These are phyloP conservation scores for Phytophthora cryptogea DNA, from an alignment of 352 stramenopile genomes.

Conservation along the genomic window DNA sequence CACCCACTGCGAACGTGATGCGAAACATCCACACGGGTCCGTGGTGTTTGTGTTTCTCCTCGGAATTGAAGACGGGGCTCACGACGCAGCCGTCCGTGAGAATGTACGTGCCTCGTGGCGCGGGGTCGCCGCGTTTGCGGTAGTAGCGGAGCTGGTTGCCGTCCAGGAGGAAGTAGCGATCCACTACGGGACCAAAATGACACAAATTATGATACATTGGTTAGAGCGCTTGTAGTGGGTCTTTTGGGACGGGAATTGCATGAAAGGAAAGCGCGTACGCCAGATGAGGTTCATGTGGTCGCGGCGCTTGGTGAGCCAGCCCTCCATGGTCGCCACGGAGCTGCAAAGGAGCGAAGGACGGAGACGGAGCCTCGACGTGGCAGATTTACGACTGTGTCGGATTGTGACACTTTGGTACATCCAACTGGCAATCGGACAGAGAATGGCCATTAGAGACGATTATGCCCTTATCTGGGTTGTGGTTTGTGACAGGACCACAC, in stretches of 20 bases:
- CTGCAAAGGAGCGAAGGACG: background rate
- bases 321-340: slow-evolving; percentile 60
- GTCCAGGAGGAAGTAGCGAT: slow-evolving; percentile 88
- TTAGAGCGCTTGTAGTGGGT: slow-evolving; percentile 10
- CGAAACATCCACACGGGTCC: slow-evolving; percentile 89
- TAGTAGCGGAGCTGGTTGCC: slow-evolving; percentile 89
- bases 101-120: slow-evolving; percentile 83
- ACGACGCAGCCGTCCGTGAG: slow-evolving; percentile 83
- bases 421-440: slow-evolving; percentile 14
- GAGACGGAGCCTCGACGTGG: slow-evolving; percentile 3
- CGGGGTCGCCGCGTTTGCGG: slow-evolving; percentile 82
- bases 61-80: slow-evolving; percentile 83
- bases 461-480: background rate
- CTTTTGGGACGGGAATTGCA: slow-evolving; percentile 1
- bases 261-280: slow-evolving; percentile 47
- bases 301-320: slow-evolving; percentile 88
- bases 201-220: slow-evolving; percentile 22
- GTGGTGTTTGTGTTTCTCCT: slow-evolving; percentile 90
- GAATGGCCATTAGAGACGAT: slow-evolving; percentile 6
- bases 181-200: slow-evolving; percentile 42
- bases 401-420: slow-evolving; percentile 25
- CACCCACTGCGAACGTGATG: slow-evolving; percentile 84
- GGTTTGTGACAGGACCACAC: slow-evolving; percentile 10
- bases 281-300: slow-evolving; percentile 93
- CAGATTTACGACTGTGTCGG: slow-evolving; percentile 27